Base-by-base conservation (phyloP, 2,329 filamentous ascomycete genomes). In the Botrytis porri region DNA sequence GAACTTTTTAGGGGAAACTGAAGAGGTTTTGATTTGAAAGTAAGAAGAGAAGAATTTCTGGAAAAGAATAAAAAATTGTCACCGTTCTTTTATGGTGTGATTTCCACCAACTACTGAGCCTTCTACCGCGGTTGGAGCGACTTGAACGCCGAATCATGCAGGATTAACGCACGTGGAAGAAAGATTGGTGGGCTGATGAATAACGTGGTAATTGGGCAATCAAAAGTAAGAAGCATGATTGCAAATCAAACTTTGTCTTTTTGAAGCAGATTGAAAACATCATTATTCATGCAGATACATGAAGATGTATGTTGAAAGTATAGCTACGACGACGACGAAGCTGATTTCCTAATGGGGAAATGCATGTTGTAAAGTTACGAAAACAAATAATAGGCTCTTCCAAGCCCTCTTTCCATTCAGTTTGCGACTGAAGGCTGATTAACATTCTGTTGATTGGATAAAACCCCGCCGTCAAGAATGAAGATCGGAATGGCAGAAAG, bases 321-420 rank as follows among this genome's bases (percentile, higher is more conserved):
- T 43, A 69, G 18, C 37, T 62, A 74, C 74, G 73, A 73, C 74
- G 73, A 75, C 45, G 59, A 48, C 62, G 73, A 75, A 73, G 73
- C 48, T 65, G 59, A 66, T 74, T 75, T 72, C 77, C 76, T 14
- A 76, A 77, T 71, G 74, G 74, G 74, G 75, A 35, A 77, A 75
- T 61, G 73, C 70, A 75, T n/a, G 41, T 71, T 57, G 54, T 60
- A 41, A 29, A 51, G n/a, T 67, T 32, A 75, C 74, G 74, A 76
- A 75, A 77, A 76, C 74, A 45, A 67, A 70, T 57, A 67, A 70
- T 57, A 39, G 43, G 35, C 66, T 64, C 61, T 67, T 3, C 35
- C 18, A 67, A 48, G 37, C 57, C 51, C 61, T 70, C 54, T 60
- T 25, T 41, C 32, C 14, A 41, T 37, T 32, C 29, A 25, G 8